phyloP scores from a whole-genome alignment of 2,329 filamentous ascomycete genomes.

The Sporothrix sp. region DNA sequence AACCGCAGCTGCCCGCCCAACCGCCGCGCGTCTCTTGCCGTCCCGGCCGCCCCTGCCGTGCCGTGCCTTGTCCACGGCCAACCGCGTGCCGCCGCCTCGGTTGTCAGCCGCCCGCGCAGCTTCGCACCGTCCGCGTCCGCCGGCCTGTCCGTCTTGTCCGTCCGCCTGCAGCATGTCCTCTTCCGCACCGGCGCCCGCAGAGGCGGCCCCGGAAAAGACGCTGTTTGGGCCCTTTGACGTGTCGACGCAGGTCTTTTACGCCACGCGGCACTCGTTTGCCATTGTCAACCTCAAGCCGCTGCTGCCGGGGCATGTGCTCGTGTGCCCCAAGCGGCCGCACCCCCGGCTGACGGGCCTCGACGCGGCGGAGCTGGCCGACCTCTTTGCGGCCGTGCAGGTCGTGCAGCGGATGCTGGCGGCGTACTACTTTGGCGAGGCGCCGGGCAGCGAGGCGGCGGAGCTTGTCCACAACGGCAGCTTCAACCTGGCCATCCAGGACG shows the following conservation, averaged over 20 bases:
- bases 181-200: not conserved
- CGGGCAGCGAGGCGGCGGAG: constrained; percentile 6
- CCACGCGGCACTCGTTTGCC: constrained; percentile 69
- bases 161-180: not conserved
- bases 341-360: constrained; percentile 68
- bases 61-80: not conserved
- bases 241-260: constrained; percentile 80
- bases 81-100: too few relatives aligned
- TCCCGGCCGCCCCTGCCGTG: not conserved
- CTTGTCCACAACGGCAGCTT: constrained; percentile 48
- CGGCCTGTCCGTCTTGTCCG: too few relatives aligned
- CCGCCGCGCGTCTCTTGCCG: not conserved
- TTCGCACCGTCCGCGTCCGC: too few relatives aligned
- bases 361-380: constrained; percentile 60
- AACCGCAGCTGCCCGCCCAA: not conserved
- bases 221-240: constrained; percentile 71
- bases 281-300: constrained; percentile 94
- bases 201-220: constrained; percentile 26
- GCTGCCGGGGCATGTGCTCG: constrained; percentile 82
- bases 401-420: constrained; percentile 65
- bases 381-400: constrained; percentile 78
- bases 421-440: constrained; percentile 36
- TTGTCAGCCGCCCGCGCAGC: not conserved
- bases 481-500: constrained; percentile 94
- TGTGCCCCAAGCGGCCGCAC: constrained; percentile 64